These are phyloP conservation scores for Candida sakaeoensis DNA, from an alignment of 805 yeast species.

Conservation along the genomic window DNA sequence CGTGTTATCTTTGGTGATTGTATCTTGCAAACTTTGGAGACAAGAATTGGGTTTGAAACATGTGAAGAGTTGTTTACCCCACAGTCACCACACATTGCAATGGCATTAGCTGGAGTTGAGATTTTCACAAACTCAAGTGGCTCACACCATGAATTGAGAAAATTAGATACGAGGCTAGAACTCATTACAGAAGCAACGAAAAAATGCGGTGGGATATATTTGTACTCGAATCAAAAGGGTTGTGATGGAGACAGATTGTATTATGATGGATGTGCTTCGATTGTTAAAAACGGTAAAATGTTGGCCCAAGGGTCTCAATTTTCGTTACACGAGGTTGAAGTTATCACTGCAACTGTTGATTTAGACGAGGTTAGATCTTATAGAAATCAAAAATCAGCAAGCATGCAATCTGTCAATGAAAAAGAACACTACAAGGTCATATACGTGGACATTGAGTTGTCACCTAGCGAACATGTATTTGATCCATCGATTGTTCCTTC, in stretches of 20 bases:
- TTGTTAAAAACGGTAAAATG: constrained; percentile 86
- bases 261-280: constrained; percentile 95
- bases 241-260: constrained; percentile 97
- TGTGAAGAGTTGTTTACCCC: constrained; percentile 98
- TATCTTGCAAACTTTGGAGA: constrained; percentile 75
- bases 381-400: constrained; percentile 72
- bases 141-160: constrained; percentile 94
- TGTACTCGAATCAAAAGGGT: constrained; percentile 93
- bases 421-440: constrained; percentile 49
- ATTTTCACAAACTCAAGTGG: constrained; percentile 94
- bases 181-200: constrained; percentile 89
- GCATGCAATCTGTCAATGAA: constrained; percentile 59
- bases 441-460: constrained; percentile 59
- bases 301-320: constrained; percentile 94
- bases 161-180: constrained; percentile 77
- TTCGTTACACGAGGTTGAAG: constrained; percentile 87
- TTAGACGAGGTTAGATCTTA: constrained; percentile 86
- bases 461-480: constrained; percentile 57
- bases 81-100: constrained; percentile 85
- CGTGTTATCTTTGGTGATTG: constrained; percentile 88
- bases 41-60: constrained; percentile 94
- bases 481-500: constrained; percentile 64
- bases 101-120: constrained; percentile 96
- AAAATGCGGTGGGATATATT: constrained; percentile 93
- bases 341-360: constrained; percentile 91